These are phyloP conservation scores for Tetrapyrgos nigripes DNA, from an alignment of 1,284 basidiomycete genomes.

Conservation along the genomic window DNA sequence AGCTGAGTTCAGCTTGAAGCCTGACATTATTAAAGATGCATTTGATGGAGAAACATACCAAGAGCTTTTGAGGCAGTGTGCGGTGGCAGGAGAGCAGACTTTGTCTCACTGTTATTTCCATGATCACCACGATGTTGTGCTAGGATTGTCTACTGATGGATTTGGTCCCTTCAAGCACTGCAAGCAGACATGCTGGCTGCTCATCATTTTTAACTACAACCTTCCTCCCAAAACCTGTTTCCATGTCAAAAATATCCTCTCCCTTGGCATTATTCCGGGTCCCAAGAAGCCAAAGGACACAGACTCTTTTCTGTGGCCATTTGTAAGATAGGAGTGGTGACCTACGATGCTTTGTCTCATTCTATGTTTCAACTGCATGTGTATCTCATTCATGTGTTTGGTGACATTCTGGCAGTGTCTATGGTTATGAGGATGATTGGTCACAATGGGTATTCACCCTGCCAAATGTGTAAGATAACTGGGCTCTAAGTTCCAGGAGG, in stretches of 20 bases:
- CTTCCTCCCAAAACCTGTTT: too few relatives aligned
- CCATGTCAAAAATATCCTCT: too few relatives aligned
- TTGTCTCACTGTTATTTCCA: constrained; percentile 32
- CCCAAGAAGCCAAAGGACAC: constrained; percentile 47
- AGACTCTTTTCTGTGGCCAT: constrained; percentile 48
- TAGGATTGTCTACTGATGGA: constrained; percentile 41
- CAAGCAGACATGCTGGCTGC: constrained; percentile 46
- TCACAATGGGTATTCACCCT: too few relatives aligned
- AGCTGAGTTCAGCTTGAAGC: too few relatives aligned
- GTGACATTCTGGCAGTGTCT: constrained; percentile 53
- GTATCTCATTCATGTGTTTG: constrained; percentile 45
- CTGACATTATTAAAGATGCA: constrained; percentile 31
- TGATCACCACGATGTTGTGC: constrained; percentile 35
- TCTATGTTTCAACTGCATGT: constrained; percentile 41
- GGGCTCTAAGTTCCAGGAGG: not conserved
- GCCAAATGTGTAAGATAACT: too few relatives aligned
- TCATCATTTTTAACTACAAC: too few relatives aligned
- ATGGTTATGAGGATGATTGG: constrained; percentile 54
- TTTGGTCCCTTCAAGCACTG: constrained; percentile 44
- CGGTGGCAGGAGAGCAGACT: constrained; percentile 23
- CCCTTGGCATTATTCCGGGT: constrained; percentile 45
- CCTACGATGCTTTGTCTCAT: constrained; percentile 12
- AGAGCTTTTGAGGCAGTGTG: constrained; percentile 16
- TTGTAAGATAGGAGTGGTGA: constrained; percentile 45
- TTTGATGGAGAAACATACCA: constrained; percentile 39